These are phyloP conservation scores for Dendrobium chrysotoxum DNA, from an alignment of 106 monocot genomes.

Conservation along the genomic window DNA sequence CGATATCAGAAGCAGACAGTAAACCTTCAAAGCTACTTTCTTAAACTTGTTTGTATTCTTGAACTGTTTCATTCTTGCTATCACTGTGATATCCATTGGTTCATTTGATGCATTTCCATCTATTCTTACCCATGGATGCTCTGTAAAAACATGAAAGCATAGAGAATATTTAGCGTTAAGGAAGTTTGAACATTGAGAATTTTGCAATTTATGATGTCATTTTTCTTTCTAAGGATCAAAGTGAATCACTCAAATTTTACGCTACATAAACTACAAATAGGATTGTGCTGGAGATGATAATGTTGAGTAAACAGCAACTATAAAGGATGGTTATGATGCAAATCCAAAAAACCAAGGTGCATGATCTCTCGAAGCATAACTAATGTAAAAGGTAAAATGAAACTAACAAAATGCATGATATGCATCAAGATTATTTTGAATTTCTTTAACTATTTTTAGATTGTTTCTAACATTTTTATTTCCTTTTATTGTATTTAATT, in stretches of 20 bases:
- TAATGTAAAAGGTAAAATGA: slow-evolving; percentile 1
- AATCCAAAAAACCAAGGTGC: neutral
- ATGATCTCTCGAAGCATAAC: too few relatives aligned
- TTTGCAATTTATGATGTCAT: neutral
- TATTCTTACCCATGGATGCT: slow-evolving; percentile 55
- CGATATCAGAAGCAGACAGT: neutral
- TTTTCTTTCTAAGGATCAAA: neutral
- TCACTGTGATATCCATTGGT: slow-evolving; percentile 38
- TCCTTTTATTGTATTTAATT: too few relatives aligned
- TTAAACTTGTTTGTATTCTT: slow-evolving; percentile 56
- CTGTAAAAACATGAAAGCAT: slow-evolving; percentile 16
- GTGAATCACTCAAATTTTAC: neutral
- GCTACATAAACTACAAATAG: neutral
- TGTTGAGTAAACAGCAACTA: neutral
- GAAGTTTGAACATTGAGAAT: neutral
- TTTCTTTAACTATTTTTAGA: too few relatives aligned
- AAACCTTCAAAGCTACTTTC: slow-evolving; percentile 57
- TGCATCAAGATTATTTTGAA: too few relatives aligned
- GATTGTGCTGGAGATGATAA: neutral
- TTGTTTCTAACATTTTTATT: too few relatives aligned
- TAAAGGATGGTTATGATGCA: neutral
- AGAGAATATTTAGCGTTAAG: neutral
- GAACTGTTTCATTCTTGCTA: slow-evolving; percentile 60
- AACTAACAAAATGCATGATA: neutral
- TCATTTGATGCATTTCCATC: slow-evolving; percentile 41